Conservation (phyloP, 2,329 filamentous ascomycete genomes). For the Fusarium zealandicum region DNA sequence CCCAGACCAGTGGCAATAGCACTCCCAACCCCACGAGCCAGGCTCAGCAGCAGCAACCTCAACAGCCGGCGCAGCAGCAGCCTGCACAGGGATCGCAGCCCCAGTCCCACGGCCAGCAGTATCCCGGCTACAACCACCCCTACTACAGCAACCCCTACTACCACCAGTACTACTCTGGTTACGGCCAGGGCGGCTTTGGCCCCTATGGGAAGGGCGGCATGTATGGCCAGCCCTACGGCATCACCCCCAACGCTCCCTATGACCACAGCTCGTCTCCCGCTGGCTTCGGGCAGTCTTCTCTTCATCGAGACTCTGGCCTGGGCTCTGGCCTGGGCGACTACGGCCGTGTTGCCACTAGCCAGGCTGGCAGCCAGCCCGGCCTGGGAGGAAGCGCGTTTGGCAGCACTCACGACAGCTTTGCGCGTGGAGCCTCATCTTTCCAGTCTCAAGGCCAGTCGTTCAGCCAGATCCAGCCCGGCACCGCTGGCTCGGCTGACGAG, state of each 20-base stretch:
- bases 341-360: slow-evolving; percentile 57
- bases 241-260: slow-evolving; percentile 64
- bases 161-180: slow-evolving; percentile 64
- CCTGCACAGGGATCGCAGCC: slow-evolving; percentile 54
- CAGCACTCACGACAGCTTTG: slow-evolving; percentile 63
- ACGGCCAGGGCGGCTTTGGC: slow-evolving; percentile 59
- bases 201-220: slow-evolving; percentile 64
- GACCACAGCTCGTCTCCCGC: slow-evolving; percentile 63
- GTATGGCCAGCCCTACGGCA: slow-evolving; percentile 65
- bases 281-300: slow-evolving; percentile 61
- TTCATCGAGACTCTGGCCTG: slow-evolving; percentile 60
- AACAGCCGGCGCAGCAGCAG: slow-evolving; percentile 56
- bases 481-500: slow-evolving; percentile 56
- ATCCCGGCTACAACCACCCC: slow-evolving; percentile 62
- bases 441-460: slow-evolving; percentile 64
- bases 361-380: slow-evolving; percentile 58
- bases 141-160: slow-evolving; percentile 72
- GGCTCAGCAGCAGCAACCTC: slow-evolving; percentile 56
- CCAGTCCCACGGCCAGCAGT: slow-evolving; percentile 57
- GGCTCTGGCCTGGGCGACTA: slow-evolving; percentile 63
- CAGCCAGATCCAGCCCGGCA: slow-evolving; percentile 56
- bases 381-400: slow-evolving; percentile 61
- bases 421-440: slow-evolving; percentile 60
- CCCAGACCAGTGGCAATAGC: slow-evolving; percentile 86
- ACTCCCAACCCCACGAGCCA: slow-evolving; percentile 82